Evolutionary conservation across 2,329 filamentous ascomycete genomes (phyloP).

Genomic region (Epichloe elymi): DNA sequence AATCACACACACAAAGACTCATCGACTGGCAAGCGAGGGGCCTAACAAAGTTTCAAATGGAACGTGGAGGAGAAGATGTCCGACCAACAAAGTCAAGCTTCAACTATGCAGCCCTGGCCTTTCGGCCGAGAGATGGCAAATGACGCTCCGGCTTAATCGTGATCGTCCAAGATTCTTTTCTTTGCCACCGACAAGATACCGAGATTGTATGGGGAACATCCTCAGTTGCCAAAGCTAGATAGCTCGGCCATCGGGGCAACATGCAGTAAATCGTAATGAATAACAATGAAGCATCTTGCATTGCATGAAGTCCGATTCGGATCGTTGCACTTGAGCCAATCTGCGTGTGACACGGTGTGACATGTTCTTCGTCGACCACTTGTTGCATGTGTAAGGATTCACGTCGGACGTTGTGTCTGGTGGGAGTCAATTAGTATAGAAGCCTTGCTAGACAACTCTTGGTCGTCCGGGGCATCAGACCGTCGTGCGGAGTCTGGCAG

Average conservation of each 20-base stretch:
- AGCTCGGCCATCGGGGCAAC: constrained; percentile 43
- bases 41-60: neutral
- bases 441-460: neutral
- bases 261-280: constrained; percentile 4
- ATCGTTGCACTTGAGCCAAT: neutral
- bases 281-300: constrained; percentile 3
- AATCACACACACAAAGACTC: neutral
- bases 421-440: neutral
- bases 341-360: neutral
- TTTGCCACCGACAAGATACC: constrained; percentile 77
- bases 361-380: neutral
- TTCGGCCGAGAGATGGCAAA: constrained; percentile 68
- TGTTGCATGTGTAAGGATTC: neutral
- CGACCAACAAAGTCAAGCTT: constrained; percentile 92
- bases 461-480: neutral
- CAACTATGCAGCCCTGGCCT: constrained; percentile 75
- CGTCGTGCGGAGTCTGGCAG: neutral
- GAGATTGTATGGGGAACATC: constrained; percentile 55
- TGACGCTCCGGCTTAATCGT: constrained; percentile 99
- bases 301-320: neutral
- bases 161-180: constrained; percentile 52
- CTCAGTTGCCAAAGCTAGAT: constrained; percentile 47
- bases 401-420: neutral
- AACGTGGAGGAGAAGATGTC: constrained; percentile 35
- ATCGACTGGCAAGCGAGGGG: neutral